Conservation (phyloP, 1,139 yeast species). For the Dujonia santamariae region DNA sequence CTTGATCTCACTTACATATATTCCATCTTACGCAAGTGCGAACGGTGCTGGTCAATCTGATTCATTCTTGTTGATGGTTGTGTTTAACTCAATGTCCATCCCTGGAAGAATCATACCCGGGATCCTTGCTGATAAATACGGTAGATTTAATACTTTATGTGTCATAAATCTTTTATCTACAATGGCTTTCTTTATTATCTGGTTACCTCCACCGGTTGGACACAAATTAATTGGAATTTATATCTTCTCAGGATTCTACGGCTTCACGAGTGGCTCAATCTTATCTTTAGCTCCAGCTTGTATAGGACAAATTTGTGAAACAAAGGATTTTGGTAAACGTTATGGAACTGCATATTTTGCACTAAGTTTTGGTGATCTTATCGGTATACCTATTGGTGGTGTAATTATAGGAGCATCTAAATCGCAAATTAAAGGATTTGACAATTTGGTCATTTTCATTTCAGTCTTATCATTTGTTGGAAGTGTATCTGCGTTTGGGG, state of each 20-base stretch:
- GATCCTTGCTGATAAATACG: constrained; percentile 27
- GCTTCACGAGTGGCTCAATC: constrained; percentile 31
- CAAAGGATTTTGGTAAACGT: constrained; percentile 28
- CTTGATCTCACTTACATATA: constrained; percentile 22
- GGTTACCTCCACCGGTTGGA: constrained; percentile 28
- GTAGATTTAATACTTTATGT: constrained; percentile 28
- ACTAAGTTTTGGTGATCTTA: constrained; percentile 30
- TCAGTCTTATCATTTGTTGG: constrained; percentile 24
- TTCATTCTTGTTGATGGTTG: constrained; percentile 24
- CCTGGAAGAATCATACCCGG: constrained; percentile 30
- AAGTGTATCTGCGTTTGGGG: constrained; percentile 20
- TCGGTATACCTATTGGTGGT: constrained; percentile 37
- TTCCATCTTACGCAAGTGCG: constrained; percentile 28
- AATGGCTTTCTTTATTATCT: constrained; percentile 21
- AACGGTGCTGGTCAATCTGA: constrained; percentile 19
- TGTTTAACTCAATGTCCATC: constrained; percentile 27
- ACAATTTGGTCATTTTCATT: constrained; percentile 28
- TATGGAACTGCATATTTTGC: constrained; percentile 33
- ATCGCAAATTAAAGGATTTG: constrained; percentile 16
- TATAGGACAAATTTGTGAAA: constrained; percentile 25
- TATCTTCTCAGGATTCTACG: constrained; percentile 25
- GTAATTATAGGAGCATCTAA: constrained; percentile 23
- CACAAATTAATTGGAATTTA: constrained; percentile 22
- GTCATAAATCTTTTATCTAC: constrained; percentile 18
- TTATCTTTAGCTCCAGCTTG: constrained; percentile 30